phyloP scores from a whole-genome alignment of 2,329 filamentous ascomycete genomes.

The Phyllosticta capitalensis region DNA sequence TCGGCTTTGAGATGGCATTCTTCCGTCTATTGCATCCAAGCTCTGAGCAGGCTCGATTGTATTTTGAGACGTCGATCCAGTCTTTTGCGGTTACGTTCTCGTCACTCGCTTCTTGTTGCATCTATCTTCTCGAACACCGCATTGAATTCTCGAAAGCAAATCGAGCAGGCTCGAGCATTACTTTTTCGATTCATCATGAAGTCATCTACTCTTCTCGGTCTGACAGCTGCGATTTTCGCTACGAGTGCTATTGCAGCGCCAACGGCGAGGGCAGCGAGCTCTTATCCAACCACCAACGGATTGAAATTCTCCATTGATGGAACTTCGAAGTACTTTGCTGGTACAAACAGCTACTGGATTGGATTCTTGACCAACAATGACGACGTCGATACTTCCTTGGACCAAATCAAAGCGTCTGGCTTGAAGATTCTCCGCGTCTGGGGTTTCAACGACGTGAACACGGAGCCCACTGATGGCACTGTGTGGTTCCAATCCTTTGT shows the following conservation, averaged over 20 bases:
- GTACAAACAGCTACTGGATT: conserved; percentile 49
- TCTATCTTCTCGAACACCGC: neutral
- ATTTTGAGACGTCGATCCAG: neutral
- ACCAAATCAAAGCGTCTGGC: conserved; percentile 40
- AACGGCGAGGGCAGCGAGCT: conserved; percentile 13
- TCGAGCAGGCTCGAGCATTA: neutral
- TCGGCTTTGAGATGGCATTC: neutral
- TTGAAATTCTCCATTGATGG: conserved; percentile 27
- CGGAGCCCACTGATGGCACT: conserved; percentile 18
- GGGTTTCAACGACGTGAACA: conserved; percentile 53
- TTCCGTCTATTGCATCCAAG: neutral
- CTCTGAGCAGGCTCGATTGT: neutral
- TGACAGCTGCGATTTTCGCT: conserved; percentile 14
- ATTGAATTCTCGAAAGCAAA: neutral
- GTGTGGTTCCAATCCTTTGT: conserved; percentile 50
- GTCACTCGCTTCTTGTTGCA: neutral
- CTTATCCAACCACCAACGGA: conserved; percentile 21
- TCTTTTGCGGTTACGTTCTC: neutral
- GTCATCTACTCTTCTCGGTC: conserved; percentile 14
- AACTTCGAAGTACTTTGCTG: conserved; percentile 38
- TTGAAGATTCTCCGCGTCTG: conserved; percentile 51
- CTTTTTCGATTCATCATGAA: conserved; percentile 16
- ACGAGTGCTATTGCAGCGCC: conserved; percentile 6
- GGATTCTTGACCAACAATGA: conserved; percentile 42
- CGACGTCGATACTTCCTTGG: conserved; percentile 44